Evolutionary conservation across 1,139 yeast species (phyloP), one percentile per base, ranked within the genome.

Genomic region (Pichia sp.): DNA sequence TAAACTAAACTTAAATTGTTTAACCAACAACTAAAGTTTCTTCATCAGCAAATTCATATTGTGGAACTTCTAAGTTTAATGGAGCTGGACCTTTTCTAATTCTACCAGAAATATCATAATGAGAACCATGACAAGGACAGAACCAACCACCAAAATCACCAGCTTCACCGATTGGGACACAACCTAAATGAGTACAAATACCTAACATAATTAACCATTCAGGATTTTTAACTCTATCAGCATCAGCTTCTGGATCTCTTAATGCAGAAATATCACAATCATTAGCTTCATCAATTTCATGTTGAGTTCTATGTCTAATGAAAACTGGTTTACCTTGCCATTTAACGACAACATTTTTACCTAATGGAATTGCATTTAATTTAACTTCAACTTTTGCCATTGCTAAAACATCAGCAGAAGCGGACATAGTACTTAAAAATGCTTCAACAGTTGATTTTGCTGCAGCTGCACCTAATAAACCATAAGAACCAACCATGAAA

Each of bases 81-180:
- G 99, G 99, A 67, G 99, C 99, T 62, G 99, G 99, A 60, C 99
- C 99, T 76, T 82, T 92, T 83, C 99, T 87, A 69, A 94, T 92
- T 83, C 99, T 92, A 69, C 99, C 99, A 55, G 97, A 84, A 74
- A 94, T 94, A 74, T 94, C 98, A 74, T 94, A 94, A 72, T 94
- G 98, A 67, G 98, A 92, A 80, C 98, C 99, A 77, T 94, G 99
- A 76, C 98, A 94, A 57, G 99, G 99, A 73, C 99, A 94, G 92
- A 94, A 94, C 98, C 98, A 94, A 66, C 98, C 98, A 68, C 97
- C 97, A 62, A 80, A 94, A 71, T 94, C 99, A 73, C 99, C 99
- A 55, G 97, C 86, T 74, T 94, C 98, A 68, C 99, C 98, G 65
- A 94, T 94, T 59, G 99, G 99, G 55, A 94, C 99, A 84, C 99